A percentile compares a stretch with the other conserved stretches of the same genome.
These are phyloP conservation scores for Yamadazyma mexicana DNA, from an alignment of 1,139 yeast species.

Conservation along the genomic window DNA sequence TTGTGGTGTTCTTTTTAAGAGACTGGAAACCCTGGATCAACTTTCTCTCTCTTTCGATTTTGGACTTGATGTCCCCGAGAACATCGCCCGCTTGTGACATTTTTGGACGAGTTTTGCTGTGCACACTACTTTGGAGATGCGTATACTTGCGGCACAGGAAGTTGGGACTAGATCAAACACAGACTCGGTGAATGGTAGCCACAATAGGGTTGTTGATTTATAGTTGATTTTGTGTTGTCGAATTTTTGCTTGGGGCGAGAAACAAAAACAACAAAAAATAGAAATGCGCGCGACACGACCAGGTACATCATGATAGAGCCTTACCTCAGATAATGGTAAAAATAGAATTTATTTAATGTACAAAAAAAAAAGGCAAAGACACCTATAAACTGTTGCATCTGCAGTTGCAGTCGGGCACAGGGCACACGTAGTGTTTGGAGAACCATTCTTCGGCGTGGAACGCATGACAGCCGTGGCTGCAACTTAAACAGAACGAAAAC, in stretches of 20 bases:
- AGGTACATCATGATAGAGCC: too few species aligned
- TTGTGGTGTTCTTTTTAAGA: conserved; percentile 73
- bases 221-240: neutral
- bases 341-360: too few species aligned
- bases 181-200: neutral
- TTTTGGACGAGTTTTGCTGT: neutral
- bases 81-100: conserved; percentile 1
- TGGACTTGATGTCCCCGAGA: conserved; percentile 62
- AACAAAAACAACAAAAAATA: neutral
- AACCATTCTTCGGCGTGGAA: conserved; percentile 97
- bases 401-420: conserved; percentile 92
- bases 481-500: conserved; percentile 88
- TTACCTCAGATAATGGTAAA: too few species aligned
- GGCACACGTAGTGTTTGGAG: conserved; percentile 80
- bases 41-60: conserved; percentile 84
- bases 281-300: neutral
- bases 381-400: conserved; percentile 59
- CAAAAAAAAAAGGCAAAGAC: neutral
- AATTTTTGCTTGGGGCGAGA: neutral
- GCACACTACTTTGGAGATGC: neutral
- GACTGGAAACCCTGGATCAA: conserved; percentile 86
- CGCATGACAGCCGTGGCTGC: conserved; percentile 94
- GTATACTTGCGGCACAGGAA: too few species aligned
- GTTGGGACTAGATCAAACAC: too few species aligned
- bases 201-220: neutral